phyloP scores from a whole-genome alignment of 192 early-diverging fungal species.

The Physocladia obscura region DNA sequence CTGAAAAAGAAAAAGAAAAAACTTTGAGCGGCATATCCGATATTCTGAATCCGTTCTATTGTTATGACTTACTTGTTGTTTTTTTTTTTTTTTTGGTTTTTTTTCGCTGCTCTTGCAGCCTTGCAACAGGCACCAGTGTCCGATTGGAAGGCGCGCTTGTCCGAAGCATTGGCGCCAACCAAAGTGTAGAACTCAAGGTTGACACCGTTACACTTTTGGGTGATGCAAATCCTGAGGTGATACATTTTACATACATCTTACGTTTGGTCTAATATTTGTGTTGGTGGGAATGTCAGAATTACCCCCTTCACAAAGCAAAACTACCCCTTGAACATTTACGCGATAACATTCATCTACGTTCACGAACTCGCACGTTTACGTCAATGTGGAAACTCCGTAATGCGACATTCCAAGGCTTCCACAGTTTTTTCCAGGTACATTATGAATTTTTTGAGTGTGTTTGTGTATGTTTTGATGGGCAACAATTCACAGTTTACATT shows the following conservation, averaged over 20 bases:
- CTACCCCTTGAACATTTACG: slow-evolving; percentile 77
- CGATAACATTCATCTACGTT: slow-evolving; percentile 72
- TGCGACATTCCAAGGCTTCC: slow-evolving; percentile 63
- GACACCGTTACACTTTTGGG: slow-evolving; percentile 52
- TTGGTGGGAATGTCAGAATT: slow-evolving; percentile 47
- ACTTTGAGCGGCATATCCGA: too few relatives aligned
- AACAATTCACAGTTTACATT: neutral
- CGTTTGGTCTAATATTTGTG: neutral
- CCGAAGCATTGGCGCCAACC: slow-evolving; percentile 67
- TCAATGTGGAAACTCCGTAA: slow-evolving; percentile 73
- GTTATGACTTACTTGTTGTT: neutral
- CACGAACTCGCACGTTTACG: slow-evolving; percentile 71
- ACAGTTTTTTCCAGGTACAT: slow-evolving; percentile 70
- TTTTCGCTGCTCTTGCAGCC: too few relatives aligned
- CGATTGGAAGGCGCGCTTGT: slow-evolving; percentile 68
- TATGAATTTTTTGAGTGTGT: too few relatives aligned
- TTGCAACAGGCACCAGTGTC: slow-evolving; percentile 68
- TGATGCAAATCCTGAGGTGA: slow-evolving; percentile 59
- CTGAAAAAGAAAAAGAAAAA: too few relatives aligned
- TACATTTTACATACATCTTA: neutral
- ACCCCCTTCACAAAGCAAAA: slow-evolving; percentile 84
- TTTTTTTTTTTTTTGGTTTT: too few relatives aligned
- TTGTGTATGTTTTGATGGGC: neutral
- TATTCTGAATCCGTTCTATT: neutral
- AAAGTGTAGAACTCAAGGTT: slow-evolving; percentile 70